Evolutionary conservation across 164 flowering plant genomes (phyloP).

Genomic region (Vitis cinerea): DNA sequence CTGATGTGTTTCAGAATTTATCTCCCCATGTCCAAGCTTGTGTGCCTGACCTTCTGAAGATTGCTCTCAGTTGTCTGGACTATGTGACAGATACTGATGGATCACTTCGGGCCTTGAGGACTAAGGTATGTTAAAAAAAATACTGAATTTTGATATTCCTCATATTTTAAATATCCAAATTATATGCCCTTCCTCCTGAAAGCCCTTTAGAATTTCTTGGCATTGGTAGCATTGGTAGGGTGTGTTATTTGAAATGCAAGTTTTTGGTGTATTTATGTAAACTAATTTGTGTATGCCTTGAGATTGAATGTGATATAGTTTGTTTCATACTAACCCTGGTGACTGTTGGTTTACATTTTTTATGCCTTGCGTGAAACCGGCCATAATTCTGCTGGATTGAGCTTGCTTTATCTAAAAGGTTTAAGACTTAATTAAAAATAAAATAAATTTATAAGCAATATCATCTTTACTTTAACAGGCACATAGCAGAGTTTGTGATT

Average conservation of each 20-base stretch:
- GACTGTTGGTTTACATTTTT: background rate
- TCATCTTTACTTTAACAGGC: no score
- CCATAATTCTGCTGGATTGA: background rate
- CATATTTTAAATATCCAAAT: no score
- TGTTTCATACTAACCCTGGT: background rate
- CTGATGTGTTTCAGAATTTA: slow-evolving; percentile 51
- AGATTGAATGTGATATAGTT: background rate
- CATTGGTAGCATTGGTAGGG: no score
- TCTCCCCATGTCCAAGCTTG: slow-evolving; percentile 90
- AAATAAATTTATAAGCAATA: no score
- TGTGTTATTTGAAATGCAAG: background rate
- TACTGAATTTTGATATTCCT: no score
- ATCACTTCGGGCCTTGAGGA: slow-evolving; percentile 81
- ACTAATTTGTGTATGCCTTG: background rate
- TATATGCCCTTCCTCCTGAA: no score
- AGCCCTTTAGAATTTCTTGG: no score
- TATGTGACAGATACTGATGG: slow-evolving; percentile 82
- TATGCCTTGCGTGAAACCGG: background rate
- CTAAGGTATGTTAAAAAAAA: slow-evolving; percentile 53
- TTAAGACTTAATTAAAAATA: no score
- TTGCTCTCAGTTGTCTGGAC: slow-evolving; percentile 79
- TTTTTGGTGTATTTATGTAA: background rate
- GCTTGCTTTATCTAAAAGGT: background rate
- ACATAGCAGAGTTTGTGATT: no score
- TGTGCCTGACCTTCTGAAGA: slow-evolving; percentile 91